Evolutionary conservation across 768 basidiomycete species (phyloP).

Genomic region (Gelatoporia subvermispora): DNA sequence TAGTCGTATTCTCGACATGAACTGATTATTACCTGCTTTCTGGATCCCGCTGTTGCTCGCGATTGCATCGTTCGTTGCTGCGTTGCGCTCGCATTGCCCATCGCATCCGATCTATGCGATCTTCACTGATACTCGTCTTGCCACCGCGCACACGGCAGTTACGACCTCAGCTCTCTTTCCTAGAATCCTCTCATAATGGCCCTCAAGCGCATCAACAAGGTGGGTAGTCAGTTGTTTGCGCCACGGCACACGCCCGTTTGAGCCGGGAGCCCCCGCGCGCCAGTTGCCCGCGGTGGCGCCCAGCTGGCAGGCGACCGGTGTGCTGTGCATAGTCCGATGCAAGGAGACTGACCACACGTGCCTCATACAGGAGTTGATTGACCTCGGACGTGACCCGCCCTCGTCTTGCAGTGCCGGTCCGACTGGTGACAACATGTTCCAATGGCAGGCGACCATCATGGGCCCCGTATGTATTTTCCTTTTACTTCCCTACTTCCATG

Average conservation of each 20-base stretch:
- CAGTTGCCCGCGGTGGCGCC: constrained; percentile 3
- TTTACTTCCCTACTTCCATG: constrained; percentile 3
- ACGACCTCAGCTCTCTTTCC: constrained; percentile 12
- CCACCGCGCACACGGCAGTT: constrained; percentile 1
- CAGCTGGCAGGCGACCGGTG: constrained; percentile 6
- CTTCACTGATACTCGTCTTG: constrained; percentile 24
- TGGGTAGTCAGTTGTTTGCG: constrained; percentile 27
- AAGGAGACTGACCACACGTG: background rate
- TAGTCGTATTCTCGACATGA: background rate
- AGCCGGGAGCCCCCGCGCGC: constrained; percentile 5
- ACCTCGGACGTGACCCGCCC: constrained; percentile 99
- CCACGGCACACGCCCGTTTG: background rate
- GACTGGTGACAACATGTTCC: constrained; percentile 96
- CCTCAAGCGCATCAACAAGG: constrained; percentile 99
- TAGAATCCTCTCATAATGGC: constrained; percentile 56
- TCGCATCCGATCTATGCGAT: constrained; percentile 35
- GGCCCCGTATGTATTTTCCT: constrained; percentile 70
- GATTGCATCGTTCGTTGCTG: constrained; percentile 1
- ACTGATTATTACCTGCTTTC: background rate
- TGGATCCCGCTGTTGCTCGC: background rate
- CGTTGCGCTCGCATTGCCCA: constrained; percentile 3
- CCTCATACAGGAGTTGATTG: constrained; percentile 82
- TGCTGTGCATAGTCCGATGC: background rate
- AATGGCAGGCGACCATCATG: constrained; percentile 99
- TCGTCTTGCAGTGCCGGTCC: constrained; percentile 99